phyloP scores from a whole-genome alignment of 345 rosid genomes.

The Eucalyptus pauciflora region DNA sequence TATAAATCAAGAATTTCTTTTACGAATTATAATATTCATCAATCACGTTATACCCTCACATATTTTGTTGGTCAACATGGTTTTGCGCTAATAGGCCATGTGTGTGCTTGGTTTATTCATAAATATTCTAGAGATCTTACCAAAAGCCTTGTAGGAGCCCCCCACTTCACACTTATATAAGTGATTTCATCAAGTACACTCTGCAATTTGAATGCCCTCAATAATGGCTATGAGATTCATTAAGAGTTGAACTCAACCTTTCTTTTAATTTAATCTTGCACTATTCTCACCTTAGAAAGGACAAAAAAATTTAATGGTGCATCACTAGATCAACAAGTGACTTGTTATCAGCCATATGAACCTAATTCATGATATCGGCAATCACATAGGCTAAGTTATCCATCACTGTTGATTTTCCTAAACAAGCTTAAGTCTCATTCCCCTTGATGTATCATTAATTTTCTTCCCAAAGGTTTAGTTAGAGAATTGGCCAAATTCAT shows the following conservation, averaged over 20 bases:
- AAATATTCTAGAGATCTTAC: background rate
- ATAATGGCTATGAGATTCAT: background rate
- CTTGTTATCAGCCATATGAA: background rate
- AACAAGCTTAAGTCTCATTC: background rate
- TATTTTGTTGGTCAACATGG: no score
- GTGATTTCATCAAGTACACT: background rate
- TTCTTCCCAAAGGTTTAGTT: background rate
- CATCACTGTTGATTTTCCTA: background rate
- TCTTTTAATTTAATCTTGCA: background rate
- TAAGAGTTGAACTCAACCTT: background rate
- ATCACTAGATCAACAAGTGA: background rate
- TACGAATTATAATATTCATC: background rate
- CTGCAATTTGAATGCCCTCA: rapidly evolving
- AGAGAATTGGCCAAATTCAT: background rate
- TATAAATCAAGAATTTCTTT: background rate
- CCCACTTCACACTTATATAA: background rate
- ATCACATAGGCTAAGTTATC: background rate
- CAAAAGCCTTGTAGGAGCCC: background rate
- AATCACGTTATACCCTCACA: background rate
- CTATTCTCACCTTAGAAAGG: background rate
- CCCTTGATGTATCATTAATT: background rate
- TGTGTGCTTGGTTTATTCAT: background rate
- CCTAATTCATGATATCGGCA: background rate
- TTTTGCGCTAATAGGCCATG: background rate
- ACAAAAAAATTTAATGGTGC: background rate